Conservation (phyloP, 1,284 basidiomycete species). For the Naganishia albida region DNA sequence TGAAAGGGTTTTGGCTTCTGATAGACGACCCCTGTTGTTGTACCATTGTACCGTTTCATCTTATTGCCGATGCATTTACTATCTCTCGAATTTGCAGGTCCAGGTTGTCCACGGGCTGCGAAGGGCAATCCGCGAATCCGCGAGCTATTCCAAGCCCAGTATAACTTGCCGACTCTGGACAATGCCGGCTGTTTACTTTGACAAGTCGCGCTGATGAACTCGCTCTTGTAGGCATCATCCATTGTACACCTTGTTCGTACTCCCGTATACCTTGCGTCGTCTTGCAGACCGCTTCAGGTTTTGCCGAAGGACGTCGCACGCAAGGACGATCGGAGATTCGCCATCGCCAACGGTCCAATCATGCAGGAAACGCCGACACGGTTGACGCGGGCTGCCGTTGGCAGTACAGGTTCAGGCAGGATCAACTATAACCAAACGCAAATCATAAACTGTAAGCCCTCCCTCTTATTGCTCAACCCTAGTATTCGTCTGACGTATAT, state of each 20-base stretch:
- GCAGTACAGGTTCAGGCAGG: conserved; percentile 9
- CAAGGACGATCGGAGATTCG: not conserved
- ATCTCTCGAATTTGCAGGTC: too few species aligned
- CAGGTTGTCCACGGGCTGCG: too few species aligned
- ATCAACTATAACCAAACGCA: conserved; percentile 32
- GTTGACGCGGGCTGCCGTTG: conserved; percentile 12
- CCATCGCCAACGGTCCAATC: not conserved
- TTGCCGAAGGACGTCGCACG: not conserved
- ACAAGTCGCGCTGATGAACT: not conserved
- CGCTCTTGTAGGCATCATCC: not conserved
- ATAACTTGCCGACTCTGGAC: not conserved
- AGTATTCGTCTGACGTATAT: not conserved
- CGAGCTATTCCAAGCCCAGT: too few species aligned
- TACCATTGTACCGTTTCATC: too few species aligned
- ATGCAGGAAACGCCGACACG: conserved; percentile 17
- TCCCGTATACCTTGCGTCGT: not conserved
- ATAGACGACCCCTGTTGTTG: too few species aligned
- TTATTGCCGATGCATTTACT: too few species aligned
- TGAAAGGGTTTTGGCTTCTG: too few species aligned
- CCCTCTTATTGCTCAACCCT: too few species aligned
- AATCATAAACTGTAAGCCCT: conserved; percentile 27
- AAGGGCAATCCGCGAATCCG: too few species aligned
- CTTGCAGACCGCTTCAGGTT: not conserved
- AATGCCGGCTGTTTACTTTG: conserved; percentile 1
- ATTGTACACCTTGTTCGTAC: not conserved